Evolutionary conservation across 1,284 basidiomycete genomes (phyloP), one percentile per base, ranked within the genome.

Genomic region (Moesziomyces aphidis): DNA sequence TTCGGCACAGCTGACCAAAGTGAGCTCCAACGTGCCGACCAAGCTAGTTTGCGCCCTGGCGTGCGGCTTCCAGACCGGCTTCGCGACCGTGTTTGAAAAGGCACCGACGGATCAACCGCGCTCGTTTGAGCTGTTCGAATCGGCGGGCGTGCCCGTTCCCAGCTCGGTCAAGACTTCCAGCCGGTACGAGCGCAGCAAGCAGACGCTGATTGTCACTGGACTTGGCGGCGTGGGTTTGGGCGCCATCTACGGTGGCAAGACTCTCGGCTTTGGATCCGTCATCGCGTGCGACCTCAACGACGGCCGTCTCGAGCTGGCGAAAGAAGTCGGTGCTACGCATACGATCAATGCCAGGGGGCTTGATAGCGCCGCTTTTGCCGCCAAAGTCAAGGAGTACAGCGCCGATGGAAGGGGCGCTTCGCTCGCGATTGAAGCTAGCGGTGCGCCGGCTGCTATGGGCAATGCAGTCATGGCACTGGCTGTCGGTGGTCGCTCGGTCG

Each of bases 61-160:
- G 5, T 67, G 64, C 22, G 64, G 64, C 21, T 67, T 67, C 39
- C 64, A 67, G 42, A 67, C 64, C 21, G 64, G 64, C 11, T 67
- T 67, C 36, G 56, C 64, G 1, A 67, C 64, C 21, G 64, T 67
- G 1, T 60, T 67, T 21, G 64, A 67, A 15, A 67, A 67, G 24
- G 57, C 64, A 15, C 64, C 64, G 11, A 49, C 64, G 1, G 57
- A 60, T 45, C 24, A 55, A 19, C 53, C 53, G 10, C 58, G 64
- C 6, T 61, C 58, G 5, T 67, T 61, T 28, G 58, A 53, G 8
- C 42, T 61, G 19, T 67, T 59, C 46, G 53, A 67, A 21, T 52
- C 52, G 3, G 56, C 31, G 5, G 64, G 64, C 15, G 28, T 57
- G 5, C 28, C 50, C 13, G 42, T 64, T 3, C 61, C 61, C 8